These are phyloP conservation scores for Magnolia changhungtana DNA, from an alignment of 164 flowering plant genomes.

Conservation along the genomic window DNA sequence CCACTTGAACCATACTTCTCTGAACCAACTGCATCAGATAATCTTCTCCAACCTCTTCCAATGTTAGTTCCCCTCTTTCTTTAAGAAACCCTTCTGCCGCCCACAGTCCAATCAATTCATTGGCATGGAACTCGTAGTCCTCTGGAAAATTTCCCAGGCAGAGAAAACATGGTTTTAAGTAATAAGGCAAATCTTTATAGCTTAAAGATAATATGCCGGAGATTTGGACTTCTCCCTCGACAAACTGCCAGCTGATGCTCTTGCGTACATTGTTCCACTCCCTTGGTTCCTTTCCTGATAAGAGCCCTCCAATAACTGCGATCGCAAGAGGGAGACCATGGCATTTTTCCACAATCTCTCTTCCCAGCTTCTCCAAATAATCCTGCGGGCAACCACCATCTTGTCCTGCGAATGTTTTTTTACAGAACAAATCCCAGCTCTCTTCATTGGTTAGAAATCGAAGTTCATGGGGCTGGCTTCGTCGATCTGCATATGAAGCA, in stretches of 20 bases:
- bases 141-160: not conserved
- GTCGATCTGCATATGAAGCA: not conserved
- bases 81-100: not conserved
- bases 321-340: not conserved
- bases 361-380: not conserved
- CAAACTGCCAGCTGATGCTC: not conserved
- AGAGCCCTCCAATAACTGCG: not conserved
- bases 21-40: conserved; percentile 11
- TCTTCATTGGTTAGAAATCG: not conserved
- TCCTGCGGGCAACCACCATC: not conserved
- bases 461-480: too few species aligned
- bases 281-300: not conserved
- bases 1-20: conserved; percentile 11
- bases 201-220: not conserved
- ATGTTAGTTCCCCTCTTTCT: not conserved
- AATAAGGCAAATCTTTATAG: not conserved
- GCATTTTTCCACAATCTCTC: not conserved
- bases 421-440: not conserved
- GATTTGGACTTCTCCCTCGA: not conserved
- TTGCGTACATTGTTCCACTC: not conserved
- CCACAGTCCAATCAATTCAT: not conserved
- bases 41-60: conserved; percentile 16
- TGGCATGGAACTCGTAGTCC: not conserved
- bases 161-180: not conserved
- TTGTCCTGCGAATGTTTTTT: not conserved